Conservation (phyloP, 805 yeast genomes). For the Cyberlindnera xishuangbannaensis region DNA sequence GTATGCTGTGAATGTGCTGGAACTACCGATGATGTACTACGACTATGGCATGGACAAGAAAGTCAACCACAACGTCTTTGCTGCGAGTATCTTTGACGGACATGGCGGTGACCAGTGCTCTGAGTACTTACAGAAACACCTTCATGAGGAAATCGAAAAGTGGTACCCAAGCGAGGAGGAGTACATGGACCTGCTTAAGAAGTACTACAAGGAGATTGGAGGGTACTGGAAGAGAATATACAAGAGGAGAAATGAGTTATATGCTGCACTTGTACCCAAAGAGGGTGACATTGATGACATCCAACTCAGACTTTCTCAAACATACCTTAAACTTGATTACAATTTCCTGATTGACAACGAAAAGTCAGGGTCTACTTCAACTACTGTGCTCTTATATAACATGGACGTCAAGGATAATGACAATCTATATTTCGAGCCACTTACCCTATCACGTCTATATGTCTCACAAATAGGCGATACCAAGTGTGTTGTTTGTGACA, state of each 20-base stretch:
- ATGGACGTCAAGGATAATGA: slow-evolving; percentile 25
- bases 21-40: slow-evolving; percentile 32
- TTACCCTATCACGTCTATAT: slow-evolving; percentile 58
- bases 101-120: slow-evolving; percentile 87
- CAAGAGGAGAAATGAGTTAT: slow-evolving; percentile 34
- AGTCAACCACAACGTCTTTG: slow-evolving; percentile 40
- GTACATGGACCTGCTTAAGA: slow-evolving; percentile 40
- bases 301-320: slow-evolving; percentile 51
- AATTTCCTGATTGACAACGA: slow-evolving; percentile 37
- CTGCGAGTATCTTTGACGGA: slow-evolving; percentile 82
- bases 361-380: slow-evolving; percentile 63
- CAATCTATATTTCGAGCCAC: slow-evolving; percentile 43
- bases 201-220: slow-evolving; percentile 58
- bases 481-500: slow-evolving; percentile 78
- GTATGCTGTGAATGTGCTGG: slow-evolving; percentile 58
- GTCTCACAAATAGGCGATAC: slow-evolving; percentile 95
- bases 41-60: slow-evolving; percentile 22
- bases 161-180: slow-evolving; percentile 28
- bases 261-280: slow-evolving; percentile 28
- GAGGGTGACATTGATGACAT: slow-evolving; percentile 45
- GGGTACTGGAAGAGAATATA: slow-evolving; percentile 82
- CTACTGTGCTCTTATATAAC: slow-evolving; percentile 56
- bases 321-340: slow-evolving; percentile 63
- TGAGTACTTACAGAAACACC: slow-evolving; percentile 45
- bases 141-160: slow-evolving; percentile 49